Percentiles rank a stretch among this genome's conserved stretches.
phyloP scores from a whole-genome alignment of 257 asterid species.

The Verbascum thapsus region DNA sequence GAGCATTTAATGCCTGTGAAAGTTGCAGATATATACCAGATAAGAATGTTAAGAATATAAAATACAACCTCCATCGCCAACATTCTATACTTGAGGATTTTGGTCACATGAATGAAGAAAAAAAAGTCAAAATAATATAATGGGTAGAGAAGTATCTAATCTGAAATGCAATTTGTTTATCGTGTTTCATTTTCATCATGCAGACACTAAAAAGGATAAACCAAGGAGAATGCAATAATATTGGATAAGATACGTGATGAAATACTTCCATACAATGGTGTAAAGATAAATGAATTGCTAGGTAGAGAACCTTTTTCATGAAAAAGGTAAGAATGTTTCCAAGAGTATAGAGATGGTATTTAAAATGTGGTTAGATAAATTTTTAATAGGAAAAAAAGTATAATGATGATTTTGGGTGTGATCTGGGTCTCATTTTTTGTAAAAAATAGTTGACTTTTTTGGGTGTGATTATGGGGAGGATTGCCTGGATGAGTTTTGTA shows the following conservation, averaged over 20 bases:
- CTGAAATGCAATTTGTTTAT: not conserved
- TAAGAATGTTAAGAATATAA: slow-evolving; percentile 8
- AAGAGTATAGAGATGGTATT: too few relatives aligned
- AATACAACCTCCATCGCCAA: not conserved
- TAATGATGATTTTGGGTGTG: too few relatives aligned
- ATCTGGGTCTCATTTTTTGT: too few relatives aligned
- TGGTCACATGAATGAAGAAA: not conserved
- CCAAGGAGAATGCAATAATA: not conserved
- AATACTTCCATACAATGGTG: not conserved
- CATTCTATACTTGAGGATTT: not conserved
- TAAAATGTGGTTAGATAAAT: too few relatives aligned
- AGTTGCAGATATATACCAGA: slow-evolving; percentile 10
- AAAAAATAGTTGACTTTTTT: too few relatives aligned
- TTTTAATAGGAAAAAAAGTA: too few relatives aligned
- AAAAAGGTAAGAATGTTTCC: too few relatives aligned
- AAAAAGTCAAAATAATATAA: not conserved
- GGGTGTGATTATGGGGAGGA: too few relatives aligned
- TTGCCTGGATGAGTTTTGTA: too few relatives aligned
- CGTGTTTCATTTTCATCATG: too few relatives aligned
- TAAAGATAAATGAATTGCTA: not conserved
- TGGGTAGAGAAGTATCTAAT: not conserved
- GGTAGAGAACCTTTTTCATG: too few relatives aligned
- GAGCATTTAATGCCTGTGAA: slow-evolving; percentile 88
- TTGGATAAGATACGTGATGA: not conserved
- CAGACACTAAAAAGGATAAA: too few relatives aligned